Evolutionary conservation across 2,329 filamentous ascomycete species (phyloP), one percentile per base, ranked within the genome.

Genomic region (Epicoccum nigrum): DNA sequence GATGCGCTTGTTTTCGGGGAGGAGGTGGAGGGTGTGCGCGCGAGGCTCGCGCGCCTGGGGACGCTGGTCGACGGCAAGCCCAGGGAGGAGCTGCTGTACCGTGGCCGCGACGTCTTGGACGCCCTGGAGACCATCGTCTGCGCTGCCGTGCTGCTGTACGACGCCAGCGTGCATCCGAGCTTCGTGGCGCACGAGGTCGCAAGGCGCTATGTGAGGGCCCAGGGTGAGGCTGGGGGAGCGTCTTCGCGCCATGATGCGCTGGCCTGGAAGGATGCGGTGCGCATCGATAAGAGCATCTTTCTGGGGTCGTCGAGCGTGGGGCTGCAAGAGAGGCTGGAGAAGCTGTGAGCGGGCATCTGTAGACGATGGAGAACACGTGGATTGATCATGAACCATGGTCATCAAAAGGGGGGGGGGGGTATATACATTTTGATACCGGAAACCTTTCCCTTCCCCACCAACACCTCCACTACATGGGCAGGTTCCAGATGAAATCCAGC

Each of bases 401-500:
- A n/a, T n/a, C n/a, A n/a, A n/a, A n/a, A n/a, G n/a, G n/a, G n/a
- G n/a, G n/a, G n/a, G n/a, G n/a, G n/a, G n/a, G n/a, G n/a, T n/a
- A n/a, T n/a, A n/a, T n/a, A n/a, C n/a, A n/a, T n/a, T n/a, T n/a
- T n/a, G n/a, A n/a, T n/a, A n/a, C n/a, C n/a, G n/a, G n/a, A n/a
- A n/a, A n/a, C n/a, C n/a, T n/a, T n/a, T n/a, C n/a, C n/a, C n/a
- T n/a, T n/a, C 13, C 28, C 28, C 9, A n/a, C 8, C 28, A n/a
- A 4, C 28, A 9, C 13, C 17, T 16, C 16, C 15, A 9, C 13
- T 54, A 70, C 64, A 69, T 65, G 0, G 70, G 70, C 21, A 74
- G 28, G 40, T 72, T 73, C 72, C 72, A 74, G n/a, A 74, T 69
- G 27, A 74, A 74, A 54, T 72, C 71, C 33, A 74, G 51, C 1